These are phyloP conservation scores for Emmonsiellopsis sp. DNA, from an alignment of 2,329 filamentous ascomycete species.

Conservation along the genomic window DNA sequence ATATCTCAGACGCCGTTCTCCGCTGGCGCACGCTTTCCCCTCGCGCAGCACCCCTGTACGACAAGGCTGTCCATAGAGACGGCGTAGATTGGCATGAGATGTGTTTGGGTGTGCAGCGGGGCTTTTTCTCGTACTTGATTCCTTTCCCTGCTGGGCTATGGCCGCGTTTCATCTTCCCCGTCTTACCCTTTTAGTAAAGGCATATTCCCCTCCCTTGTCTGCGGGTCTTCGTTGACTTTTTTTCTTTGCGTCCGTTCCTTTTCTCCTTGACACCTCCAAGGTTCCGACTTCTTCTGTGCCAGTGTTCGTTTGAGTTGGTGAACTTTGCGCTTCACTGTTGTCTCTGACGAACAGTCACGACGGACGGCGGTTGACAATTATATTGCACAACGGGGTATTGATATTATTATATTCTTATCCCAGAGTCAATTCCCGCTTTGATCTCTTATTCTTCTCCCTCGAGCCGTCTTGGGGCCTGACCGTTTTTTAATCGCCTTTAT, in stretches of 20 bases:
- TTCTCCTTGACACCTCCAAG: background rate
- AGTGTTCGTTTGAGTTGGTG: background rate
- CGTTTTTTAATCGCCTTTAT: background rate
- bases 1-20: too few species aligned
- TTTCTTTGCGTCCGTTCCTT: background rate
- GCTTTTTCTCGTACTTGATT: background rate
- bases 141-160: background rate
- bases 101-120: too few species aligned
- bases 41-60: too few species aligned
- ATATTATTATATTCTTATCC: background rate
- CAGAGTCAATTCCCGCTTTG: background rate
- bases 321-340: too few species aligned
- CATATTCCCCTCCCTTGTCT: background rate
- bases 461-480: background rate
- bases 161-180: background rate
- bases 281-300: background rate
- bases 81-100: too few species aligned
- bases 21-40: too few species aligned
- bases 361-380: background rate
- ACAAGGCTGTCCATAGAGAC: too few species aligned
- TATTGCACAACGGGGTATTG: background rate
- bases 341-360: too few species aligned
- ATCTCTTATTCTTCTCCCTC: background rate
- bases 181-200: background rate
- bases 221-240: background rate